Base-by-base conservation (phyloP, 73 alveolate species). In the Blepharisma stoltei region DNA sequence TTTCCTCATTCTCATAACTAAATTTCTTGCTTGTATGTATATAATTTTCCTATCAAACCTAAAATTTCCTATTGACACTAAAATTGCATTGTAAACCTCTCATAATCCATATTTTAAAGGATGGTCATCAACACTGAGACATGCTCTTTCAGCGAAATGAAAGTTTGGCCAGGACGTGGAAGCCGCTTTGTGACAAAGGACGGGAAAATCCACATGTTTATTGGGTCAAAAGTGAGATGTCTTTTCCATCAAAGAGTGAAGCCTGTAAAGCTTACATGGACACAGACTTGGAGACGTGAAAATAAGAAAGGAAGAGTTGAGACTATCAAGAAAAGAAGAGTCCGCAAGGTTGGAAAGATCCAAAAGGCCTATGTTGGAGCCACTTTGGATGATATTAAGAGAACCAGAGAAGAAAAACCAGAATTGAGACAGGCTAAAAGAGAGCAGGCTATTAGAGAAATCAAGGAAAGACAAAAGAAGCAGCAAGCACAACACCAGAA, bases 111-210 rank as follows among this genome's bases (percentile, higher is more conserved):
- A 32, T 32, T 32, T 32, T 32, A 32, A 32, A 32, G 41, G 41
- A 93, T 93, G 98, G 98, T 93, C 77, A 87, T 88, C 76, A 93
- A 92, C 89, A 93, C 98, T 55, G 97, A 87, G 67, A 84, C 92
- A 71, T 93, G 98, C 88, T 60, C 93, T 65, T 93, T 90, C 93
- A 67, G 93, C 66, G 98, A 93, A 80, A 90, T 79, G 91, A 85
- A 95, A 77, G 82, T 90, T 84, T 92, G 89, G 78, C 99, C 99
- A 41, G 99, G 99, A 43, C 90, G 92, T 71, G 99, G 99, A 20
- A 81, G 86, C 77, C 85, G 90, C 78, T 94, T 89, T 80, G 90
- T 84, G 77, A 91, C 97, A 81, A 91, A 91, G 90, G 97, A 92
- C 87, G 97, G 97, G 47, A 91, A 88, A 89, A 83, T 80, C 86